phyloP scores from a whole-genome alignment of 2,329 filamentous ascomycete genomes.

The Neoascochyta sp. region DNA sequence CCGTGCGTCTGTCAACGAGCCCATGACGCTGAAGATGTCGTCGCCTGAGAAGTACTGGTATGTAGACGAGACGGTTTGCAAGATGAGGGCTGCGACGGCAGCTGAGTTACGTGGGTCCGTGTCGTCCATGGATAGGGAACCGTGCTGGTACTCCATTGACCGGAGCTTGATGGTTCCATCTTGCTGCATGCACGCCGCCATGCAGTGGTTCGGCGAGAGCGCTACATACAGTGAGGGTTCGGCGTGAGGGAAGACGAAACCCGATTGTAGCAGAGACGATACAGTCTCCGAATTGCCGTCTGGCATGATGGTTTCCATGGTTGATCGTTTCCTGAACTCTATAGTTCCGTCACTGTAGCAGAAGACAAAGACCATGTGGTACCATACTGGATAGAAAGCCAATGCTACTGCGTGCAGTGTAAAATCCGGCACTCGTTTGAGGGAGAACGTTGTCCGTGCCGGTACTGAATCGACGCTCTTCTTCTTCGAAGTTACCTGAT shows the following conservation, averaged over 20 bases:
- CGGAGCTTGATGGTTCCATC: conserved; percentile 44
- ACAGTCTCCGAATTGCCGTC: conserved; percentile 63
- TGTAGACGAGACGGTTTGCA: conserved; percentile 43
- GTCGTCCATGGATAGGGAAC: conserved; percentile 28
- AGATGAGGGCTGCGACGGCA: conserved; percentile 40
- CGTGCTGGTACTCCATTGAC: conserved; percentile 41
- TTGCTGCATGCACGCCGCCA: conserved; percentile 43
- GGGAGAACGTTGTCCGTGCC: conserved; percentile 35
- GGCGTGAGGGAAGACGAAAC: conserved; percentile 67
- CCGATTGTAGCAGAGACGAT: conserved; percentile 69
- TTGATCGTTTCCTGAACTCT: conserved; percentile 73
- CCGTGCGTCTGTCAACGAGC: conserved; percentile 23
- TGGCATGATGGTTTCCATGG: conserved; percentile 65
- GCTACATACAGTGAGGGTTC: conserved; percentile 53
- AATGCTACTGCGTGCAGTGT: conserved; percentile 68
- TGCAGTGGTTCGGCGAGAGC: conserved; percentile 48
- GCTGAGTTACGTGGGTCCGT: conserved; percentile 35
- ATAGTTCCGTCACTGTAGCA: conserved; percentile 76
- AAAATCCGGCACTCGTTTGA: conserved; percentile 62
- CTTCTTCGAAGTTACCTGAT: conserved; percentile 66
- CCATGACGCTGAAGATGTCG: conserved; percentile 46
- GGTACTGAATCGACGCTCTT: conserved; percentile 47
- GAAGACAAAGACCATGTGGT: conserved; percentile 68
- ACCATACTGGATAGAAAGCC: conserved; percentile 63
- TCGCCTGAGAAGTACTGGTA: conserved; percentile 48